Conservation (phyloP, 495 filamentous ascomycete species). For the Podospora fimiseda region DNA sequence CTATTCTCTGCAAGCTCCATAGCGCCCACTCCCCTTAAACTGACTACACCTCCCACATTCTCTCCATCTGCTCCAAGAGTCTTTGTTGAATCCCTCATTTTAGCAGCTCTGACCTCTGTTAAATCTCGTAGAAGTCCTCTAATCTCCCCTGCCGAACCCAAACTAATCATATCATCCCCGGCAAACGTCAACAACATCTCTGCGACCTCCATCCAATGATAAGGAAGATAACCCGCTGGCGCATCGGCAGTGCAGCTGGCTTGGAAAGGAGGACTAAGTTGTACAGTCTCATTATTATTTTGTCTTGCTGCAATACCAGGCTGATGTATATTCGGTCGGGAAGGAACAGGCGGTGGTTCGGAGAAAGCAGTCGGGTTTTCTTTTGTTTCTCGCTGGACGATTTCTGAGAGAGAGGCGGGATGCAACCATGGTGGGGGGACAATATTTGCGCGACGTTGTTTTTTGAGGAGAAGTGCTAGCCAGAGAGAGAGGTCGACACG, state of each 20-base stretch:
- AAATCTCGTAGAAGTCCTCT: slow-evolving; percentile 72
- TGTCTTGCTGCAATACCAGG: slow-evolving; percentile 25
- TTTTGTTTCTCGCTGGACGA: slow-evolving; percentile 75
- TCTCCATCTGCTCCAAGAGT: slow-evolving; percentile 51
- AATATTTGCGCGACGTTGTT: slow-evolving; percentile 91
- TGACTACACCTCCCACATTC: slow-evolving; percentile 54
- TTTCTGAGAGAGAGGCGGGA: slow-evolving; percentile 59
- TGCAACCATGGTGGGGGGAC: slow-evolving; percentile 83
- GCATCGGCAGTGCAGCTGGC: slow-evolving; percentile 53
- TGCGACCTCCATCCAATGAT: slow-evolving; percentile 87
- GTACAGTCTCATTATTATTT: not conserved
- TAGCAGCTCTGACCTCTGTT: slow-evolving; percentile 80
- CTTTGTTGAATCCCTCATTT: slow-evolving; percentile 70
- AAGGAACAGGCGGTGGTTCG: slow-evolving; percentile 59
- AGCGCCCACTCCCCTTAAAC: slow-evolving; percentile 76
- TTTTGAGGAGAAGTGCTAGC: slow-evolving; percentile 95
- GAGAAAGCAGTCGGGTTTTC: slow-evolving; percentile 61
- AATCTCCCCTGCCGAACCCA: slow-evolving; percentile 54
- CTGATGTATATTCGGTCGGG: slow-evolving; percentile 30
- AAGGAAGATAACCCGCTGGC: slow-evolving; percentile 65
- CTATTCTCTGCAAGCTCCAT: slow-evolving; percentile 88
- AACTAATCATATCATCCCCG: slow-evolving; percentile 71
- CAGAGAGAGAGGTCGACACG: slow-evolving; percentile 79
- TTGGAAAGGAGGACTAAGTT: slow-evolving; percentile 54
- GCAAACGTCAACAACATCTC: slow-evolving; percentile 80